Evolutionary conservation across 1,284 basidiomycete species (phyloP), one percentile per base, ranked within the genome.

Genomic region (Exobasidium rhododendri): DNA sequence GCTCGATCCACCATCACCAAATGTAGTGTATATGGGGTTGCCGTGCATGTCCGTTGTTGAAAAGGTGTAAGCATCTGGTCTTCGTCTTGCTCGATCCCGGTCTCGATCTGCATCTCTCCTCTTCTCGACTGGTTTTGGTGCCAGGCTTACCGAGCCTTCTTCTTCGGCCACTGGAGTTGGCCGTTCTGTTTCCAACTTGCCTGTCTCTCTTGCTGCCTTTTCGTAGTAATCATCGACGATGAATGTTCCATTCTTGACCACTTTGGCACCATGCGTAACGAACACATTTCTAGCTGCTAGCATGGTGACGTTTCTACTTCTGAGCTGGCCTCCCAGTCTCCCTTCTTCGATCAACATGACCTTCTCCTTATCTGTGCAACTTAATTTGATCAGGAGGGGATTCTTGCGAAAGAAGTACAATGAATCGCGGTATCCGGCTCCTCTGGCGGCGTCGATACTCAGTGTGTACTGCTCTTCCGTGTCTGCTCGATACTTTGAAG

Each of bases 151-250:
- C 55, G 55, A 50, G 26, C n/a, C 14, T 50, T 50, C 47, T 50
- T 50, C 55, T 47, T 43, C 64, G 58, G 72, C 65, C 56, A 68
- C 67, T 43, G 66, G 67, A 46, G 68, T 72, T 10, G 75, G 75
- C n/a, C 64, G 59, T 53, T 75, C 75, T 56, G 76, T 79, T 55
- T 80, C 79, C 57, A 69, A 63, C 62, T 67, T 68, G 30, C 74
- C 75, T 1, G 68, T 71, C 22, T 85, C 86, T 0, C 88, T 83
- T 0, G 85, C 86, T 61, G 88, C 88, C 46, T 88, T 88, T 82
- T 96, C 92, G 81, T 92, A 92, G 81, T 98, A 98, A 82, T 98
- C 94, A 77, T 98, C 94, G 20, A 86, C 85, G 2, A 97, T 88
- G 86, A 91, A 92, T 74, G 86, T 85, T 2, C 94, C 94, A 56